Evolutionary conservation across 352 stramenopile species (phyloP), one percentile per base, ranked within the genome.

Genomic region (Phytopythium chamaehyphon): DNA sequence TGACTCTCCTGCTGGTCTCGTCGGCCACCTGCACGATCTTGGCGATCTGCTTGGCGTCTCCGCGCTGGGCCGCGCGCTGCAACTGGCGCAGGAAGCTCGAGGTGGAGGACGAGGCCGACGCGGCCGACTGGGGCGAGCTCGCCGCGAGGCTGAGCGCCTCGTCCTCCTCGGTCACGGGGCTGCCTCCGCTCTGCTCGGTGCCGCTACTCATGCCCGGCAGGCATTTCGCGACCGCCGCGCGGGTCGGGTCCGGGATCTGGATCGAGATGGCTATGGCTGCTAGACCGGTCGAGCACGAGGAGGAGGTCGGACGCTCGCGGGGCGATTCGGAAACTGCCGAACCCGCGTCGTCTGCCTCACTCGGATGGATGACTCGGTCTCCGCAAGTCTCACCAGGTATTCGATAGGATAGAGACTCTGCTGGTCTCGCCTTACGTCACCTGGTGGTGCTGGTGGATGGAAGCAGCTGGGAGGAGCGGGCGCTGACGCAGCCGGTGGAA

Each of bases 131-230:
- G 47, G 63, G 61, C 47, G 60, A 71, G 64, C 60, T 69, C 40
- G 39, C 40, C 5, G n/a, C n/a, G n/a, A 43, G 22, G 37, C 37
- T 45, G 40, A 45, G 49, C 24, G 49, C 40, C 38, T 62, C 54
- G 38, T 76, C 68, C 52, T 77, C 66, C 55, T 83, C 71, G 22
- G 69, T 79, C 47, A 83, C 71, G 54, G 71, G 71, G 61, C 71
- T 83, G 49, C 71, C 71, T 64, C 71, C 69, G 57, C 61, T 72
- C 56, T 83, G 71, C 44, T 33, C 28, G 28, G 65, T 74, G 58
- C 68, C 78, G 54, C 56, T 71, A 59, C 51, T 65, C 48, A 63
- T 70, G 51, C 51, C 54, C 55, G 63, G 66, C 66, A 69, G 67
- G 46, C 52, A 52, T 52, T 52, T 42, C 46, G 46, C 31, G 46